A percentile compares a stretch with the other conserved stretches of the same genome.
These are phyloP conservation scores for Pythium aquatile DNA, from an alignment of 352 stramenopile species.

Conservation along the genomic window DNA sequence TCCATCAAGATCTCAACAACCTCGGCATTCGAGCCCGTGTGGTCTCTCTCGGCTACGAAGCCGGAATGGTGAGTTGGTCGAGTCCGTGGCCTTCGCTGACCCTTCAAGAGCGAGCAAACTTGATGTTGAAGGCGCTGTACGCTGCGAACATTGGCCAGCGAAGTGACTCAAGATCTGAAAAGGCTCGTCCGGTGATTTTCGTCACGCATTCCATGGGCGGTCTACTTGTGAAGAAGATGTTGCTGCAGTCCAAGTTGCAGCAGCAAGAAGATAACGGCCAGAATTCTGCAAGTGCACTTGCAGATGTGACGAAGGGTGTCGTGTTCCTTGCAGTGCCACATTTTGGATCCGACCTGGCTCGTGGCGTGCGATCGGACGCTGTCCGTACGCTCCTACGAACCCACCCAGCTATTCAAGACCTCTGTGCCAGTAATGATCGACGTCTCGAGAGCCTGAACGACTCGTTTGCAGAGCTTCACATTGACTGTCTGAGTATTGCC, in stretches of 20 bases:
- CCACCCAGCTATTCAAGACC: conserved; percentile 72
- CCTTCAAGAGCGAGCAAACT: conserved; percentile 59
- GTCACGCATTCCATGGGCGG: conserved; percentile 88
- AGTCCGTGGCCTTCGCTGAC: conserved; percentile 84
- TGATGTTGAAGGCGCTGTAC: conserved; percentile 75
- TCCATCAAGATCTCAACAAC: conserved; percentile 52
- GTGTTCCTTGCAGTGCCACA: conserved; percentile 84
- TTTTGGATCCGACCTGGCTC: conserved; percentile 77
- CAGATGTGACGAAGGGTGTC: conserved; percentile 48
- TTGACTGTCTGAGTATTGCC: conserved; percentile 72
- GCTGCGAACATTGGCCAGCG: conserved; percentile 57
- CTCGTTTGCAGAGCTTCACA: conserved; percentile 55
- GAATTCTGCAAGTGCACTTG: conserved; percentile 17
- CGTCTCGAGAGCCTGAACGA: conserved; percentile 67
- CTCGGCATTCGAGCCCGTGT: conserved; percentile 48
- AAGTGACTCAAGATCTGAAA: not conserved
- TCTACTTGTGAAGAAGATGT: conserved; percentile 84
- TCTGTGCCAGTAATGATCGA: conserved; percentile 51
- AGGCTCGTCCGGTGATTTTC: conserved; percentile 65
- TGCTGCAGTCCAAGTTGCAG: conserved; percentile 28
- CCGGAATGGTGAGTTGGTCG: conserved; percentile 82
- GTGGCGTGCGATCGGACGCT: conserved; percentile 59
- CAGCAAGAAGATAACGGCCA: not conserved
- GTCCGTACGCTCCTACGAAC: conserved; percentile 70
- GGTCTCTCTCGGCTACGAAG: conserved; percentile 79